A percentile compares a stretch with the other conserved stretches of the same genome.
Conservation (phyloP, 2,329 filamentous ascomycete genomes). For the Paramyrothecium sp. region DNA sequence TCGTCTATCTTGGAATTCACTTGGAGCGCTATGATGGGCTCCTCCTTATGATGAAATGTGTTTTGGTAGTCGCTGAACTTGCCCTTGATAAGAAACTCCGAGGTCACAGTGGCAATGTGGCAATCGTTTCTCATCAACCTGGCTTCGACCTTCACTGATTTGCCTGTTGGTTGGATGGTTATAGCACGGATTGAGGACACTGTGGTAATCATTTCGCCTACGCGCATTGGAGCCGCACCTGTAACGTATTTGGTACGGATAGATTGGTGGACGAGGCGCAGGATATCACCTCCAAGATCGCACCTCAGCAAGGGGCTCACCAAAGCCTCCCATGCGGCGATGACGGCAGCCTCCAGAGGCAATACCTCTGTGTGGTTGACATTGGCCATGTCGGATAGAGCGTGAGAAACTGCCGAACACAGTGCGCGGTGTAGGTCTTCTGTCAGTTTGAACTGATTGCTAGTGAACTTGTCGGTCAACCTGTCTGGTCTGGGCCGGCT, state of each 20-base stretch:
- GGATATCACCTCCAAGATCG: conserved; percentile 89
- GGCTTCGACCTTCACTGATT: conserved; percentile 99
- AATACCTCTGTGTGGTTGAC: conserved; percentile 93
- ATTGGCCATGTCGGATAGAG: conserved; percentile 94
- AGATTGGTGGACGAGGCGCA: conserved; percentile 94
- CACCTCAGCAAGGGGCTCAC: conserved; percentile 99
- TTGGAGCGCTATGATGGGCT: conserved; percentile 92
- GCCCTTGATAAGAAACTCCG: conserved; percentile 95
- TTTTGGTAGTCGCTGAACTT: conserved; percentile 92
- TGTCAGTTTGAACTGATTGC: conserved; percentile 83
- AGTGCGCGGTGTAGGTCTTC: conserved; percentile 98
- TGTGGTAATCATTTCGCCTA: conserved; percentile 88
- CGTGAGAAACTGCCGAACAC: conserved; percentile 97
- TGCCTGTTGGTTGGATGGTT: conserved; percentile 96
- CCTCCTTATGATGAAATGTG: conserved; percentile 96
- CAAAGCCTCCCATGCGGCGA: conserved; percentile 97
- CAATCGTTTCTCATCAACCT: conserved; percentile 83
- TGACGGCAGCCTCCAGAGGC: conserved; percentile 98
- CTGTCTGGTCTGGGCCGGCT: conserved; percentile 80
- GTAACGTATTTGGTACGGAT: conserved; percentile 99
- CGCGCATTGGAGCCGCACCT: conserved; percentile 90
- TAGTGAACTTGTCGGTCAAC: conserved; percentile 85
- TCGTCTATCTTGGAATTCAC: conserved; percentile 87
- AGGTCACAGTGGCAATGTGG: conserved; percentile 96
- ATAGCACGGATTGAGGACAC: conserved; percentile 96